phyloP scores from a whole-genome alignment of 768 basidiomycete species.

The Tricholoma flavovirens region DNA sequence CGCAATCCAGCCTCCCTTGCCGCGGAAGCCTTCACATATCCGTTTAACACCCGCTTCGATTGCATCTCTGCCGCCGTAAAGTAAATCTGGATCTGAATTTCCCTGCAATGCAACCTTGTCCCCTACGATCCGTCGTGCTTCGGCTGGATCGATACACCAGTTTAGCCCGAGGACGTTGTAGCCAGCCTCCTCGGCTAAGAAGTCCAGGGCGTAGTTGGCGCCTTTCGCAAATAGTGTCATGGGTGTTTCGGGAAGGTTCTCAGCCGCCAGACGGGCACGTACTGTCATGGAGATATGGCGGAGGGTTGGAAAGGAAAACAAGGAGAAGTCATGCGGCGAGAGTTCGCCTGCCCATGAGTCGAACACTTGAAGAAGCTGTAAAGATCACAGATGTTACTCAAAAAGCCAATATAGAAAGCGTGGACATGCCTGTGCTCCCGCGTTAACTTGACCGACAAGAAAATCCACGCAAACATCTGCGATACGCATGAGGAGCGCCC shows the following conservation, averaged over 20 bases:
- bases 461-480: slow-evolving; percentile 89
- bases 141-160: slow-evolving; percentile 80
- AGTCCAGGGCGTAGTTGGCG: slow-evolving; percentile 64
- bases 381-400: not conserved
- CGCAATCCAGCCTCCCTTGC: slow-evolving; percentile 84
- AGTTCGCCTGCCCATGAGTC: slow-evolving; percentile 96
- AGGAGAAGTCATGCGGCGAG: slow-evolving; percentile 77
- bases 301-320: slow-evolving; percentile 80
- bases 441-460: slow-evolving; percentile 87
- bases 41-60: slow-evolving; percentile 84
- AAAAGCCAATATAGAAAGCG: not conserved
- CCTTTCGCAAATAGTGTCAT: slow-evolving; percentile 96
- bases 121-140: slow-evolving; percentile 59
- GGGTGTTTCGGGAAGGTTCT: slow-evolving; percentile 55
- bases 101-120: slow-evolving; percentile 76
- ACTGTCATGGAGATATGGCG: slow-evolving; percentile 69
- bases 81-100: slow-evolving; percentile 83
- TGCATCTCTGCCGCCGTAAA: slow-evolving; percentile 82
- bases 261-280: slow-evolving; percentile 46
- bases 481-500: slow-evolving; percentile 68
- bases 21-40: slow-evolving; percentile 73
- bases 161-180: slow-evolving; percentile 92
- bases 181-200: slow-evolving; percentile 55
- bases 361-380: slow-evolving; percentile 90
- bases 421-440: slow-evolving; percentile 84